Base-by-base conservation (phyloP, 352 stramenopile genomes). In the Pythium folliculosum region DNA sequence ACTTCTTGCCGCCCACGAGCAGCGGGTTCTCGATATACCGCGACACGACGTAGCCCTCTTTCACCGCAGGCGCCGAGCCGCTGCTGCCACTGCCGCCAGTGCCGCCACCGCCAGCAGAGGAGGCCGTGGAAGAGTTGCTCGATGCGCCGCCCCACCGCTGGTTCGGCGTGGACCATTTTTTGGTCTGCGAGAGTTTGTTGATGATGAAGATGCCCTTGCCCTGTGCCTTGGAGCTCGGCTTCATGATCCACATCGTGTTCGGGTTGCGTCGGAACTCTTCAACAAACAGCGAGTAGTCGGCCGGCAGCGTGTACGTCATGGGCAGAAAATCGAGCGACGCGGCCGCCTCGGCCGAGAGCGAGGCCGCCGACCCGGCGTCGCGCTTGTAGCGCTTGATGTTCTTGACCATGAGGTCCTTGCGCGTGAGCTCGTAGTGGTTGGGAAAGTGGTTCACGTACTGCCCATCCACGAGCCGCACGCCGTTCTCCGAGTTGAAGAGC, bases 181-280 rank as follows among this genome's bases (percentile, higher is more conserved):
- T 97, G 52, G 92, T 94, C 68, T 98, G 92, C 4, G 89, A 91
- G 13, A 97, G 80, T 52, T 97, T 97, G 64, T 95, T 97, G 60
- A 98, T 89, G 67, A 98, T 95, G 69, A 97, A 98, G 45, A 98
- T 97, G 27, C 92, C 91, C 63, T 96, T 97, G 21, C 92, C 92
- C 75, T 98, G 92, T 0, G 91, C 90, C 19, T 85, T 79, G 17
- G 86, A 94, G 25, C 85, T 95, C 1, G 93, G 93, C 59, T 98
- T 98, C 93, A 98, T 98, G 71, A 98, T 98, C 93, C 93, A 98
- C 84, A 94, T 94, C 19, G 76, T 75, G 74, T 94, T 90, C 16
- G 86, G 87, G 59, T 90, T 96, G 40, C 84, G 85, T 22, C 84
- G 81, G 38, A 94, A 94, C 69, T 93, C 86, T 66, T 98, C 94